Evolutionary conservation across 768 basidiomycete genomes (phyloP), one percentile per base, ranked within the genome.

Genomic region (Hydnum rufescens): DNA sequence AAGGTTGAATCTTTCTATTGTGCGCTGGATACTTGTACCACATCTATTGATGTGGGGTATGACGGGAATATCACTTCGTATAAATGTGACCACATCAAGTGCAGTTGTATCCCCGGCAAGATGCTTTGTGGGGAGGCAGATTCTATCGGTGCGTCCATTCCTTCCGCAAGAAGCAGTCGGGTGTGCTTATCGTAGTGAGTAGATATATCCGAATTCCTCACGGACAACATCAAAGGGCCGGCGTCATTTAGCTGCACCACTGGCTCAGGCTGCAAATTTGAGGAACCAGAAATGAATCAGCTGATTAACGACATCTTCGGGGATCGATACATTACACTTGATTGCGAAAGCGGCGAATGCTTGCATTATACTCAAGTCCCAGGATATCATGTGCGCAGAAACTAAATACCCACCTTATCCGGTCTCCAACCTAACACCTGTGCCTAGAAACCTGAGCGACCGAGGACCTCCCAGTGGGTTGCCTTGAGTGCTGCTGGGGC

Each of bases 51-150:
- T 32, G 61, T 54, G 1, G 77, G 74, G 4, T 80, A 77, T 61
- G 74, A 80, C 52, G 66, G 67, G 25, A 90, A 95, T 60, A 67
- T 67, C 16, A 95, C 87, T 1, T 64, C 69, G 5, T 95, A 95
- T 64, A 69, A 68, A 0, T 99, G 95, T 62, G 73, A 84, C 43
- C 76, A 78, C 53, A 80, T 99, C 53, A 73, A 82, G 60, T 99
- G 95, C 67, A 77, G 74, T 54, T 99, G 93, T 62, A 78, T 99
- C n/a, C 88, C 93, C 0, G 87, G 76, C 1, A 71, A 85, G 42
- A 96, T 97, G 70, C 75, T 99, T 3, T 99, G 93, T 60, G 93
- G 93, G 5, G 90, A 99, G 60, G 77, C 86, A 46, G 93, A 92
- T 13, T 90, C 86, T 60, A 76, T 95, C 51, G 84, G 89, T 89